Conservation (phyloP, 495 filamentous ascomycete genomes). For the Penicillium daleae region DNA sequence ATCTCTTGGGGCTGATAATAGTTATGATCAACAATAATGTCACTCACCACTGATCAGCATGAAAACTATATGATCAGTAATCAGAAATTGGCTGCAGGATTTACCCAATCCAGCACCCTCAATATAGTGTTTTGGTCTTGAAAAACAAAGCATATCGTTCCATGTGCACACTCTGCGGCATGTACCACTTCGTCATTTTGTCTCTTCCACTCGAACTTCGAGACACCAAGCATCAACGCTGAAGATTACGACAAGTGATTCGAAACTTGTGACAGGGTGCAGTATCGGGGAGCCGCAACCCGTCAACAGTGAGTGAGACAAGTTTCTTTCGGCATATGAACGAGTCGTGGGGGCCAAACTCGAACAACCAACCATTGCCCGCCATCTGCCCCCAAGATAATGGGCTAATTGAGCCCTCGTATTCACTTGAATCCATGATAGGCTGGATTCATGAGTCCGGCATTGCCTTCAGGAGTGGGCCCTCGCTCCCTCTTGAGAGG, state of each 20-base stretch:
- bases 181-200: background rate
- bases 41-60: too few relatives aligned
- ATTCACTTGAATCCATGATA: background rate
- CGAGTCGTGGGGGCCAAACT: conserved; percentile 2
- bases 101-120: background rate
- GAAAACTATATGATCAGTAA: background rate
- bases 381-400: background rate
- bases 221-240: background rate
- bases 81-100: background rate
- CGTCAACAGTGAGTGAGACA: background rate
- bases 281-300: background rate
- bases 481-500: too few relatives aligned
- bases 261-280: background rate
- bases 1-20: background rate
- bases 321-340: background rate
- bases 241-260: background rate
- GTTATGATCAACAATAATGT: background rate
- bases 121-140: too few relatives aligned
- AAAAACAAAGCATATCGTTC: too few relatives aligned
- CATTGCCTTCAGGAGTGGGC: background rate
- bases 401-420: background rate
- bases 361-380: background rate
- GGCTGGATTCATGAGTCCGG: background rate
- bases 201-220: background rate
- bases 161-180: too few relatives aligned